Evolutionary conservation across 2,329 filamentous ascomycete species (phyloP).

Genomic region (Venturia oleaginea): DNA sequence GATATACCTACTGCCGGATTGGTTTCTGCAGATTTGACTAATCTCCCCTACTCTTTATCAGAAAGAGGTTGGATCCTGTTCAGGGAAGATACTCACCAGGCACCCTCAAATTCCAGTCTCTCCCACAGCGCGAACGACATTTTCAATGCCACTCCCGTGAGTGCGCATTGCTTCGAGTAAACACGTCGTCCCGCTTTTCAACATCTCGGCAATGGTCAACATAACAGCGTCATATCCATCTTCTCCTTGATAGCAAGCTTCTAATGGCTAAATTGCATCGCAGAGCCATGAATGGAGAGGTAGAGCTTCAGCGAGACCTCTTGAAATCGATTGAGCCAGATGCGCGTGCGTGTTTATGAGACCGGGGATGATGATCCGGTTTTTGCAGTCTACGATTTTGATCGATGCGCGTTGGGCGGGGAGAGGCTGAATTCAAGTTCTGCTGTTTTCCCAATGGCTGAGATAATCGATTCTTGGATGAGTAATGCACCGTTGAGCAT

Average conservation of each 20-base stretch:
- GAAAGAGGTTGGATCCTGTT: too few species aligned
- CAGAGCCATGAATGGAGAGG: conserved; percentile 44
- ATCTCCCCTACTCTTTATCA: not conserved
- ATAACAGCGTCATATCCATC: conserved; percentile 41
- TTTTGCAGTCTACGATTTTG: conserved; percentile 27
- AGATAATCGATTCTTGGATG: conserved; percentile 32
- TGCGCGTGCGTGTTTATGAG: conserved; percentile 45
- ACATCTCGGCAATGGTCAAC: conserved; percentile 30
- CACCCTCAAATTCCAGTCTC: conserved; percentile 13
- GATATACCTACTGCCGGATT: not conserved
- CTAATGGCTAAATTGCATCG: conserved; percentile 41
- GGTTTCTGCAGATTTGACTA: conserved; percentile 10
- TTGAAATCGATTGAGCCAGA: conserved; percentile 40
- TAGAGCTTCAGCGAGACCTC: conserved; percentile 40
- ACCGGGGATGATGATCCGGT: conserved; percentile 40
- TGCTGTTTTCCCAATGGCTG: conserved; percentile 34
- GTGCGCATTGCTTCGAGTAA: conserved; percentile 42
- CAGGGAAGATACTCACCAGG: not conserved
- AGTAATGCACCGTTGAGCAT: conserved; percentile 40
- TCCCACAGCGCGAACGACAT: conserved; percentile 8
- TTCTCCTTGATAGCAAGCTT: conserved; percentile 35
- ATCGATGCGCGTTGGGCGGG: not conserved
- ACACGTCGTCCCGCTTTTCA: conserved; percentile 30
- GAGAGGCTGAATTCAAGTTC: not conserved
- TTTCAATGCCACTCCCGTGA: conserved; percentile 5